phyloP scores from a whole-genome alignment of 2,329 filamentous ascomycete genomes.

The Beauveria scarabaeidicola region DNA sequence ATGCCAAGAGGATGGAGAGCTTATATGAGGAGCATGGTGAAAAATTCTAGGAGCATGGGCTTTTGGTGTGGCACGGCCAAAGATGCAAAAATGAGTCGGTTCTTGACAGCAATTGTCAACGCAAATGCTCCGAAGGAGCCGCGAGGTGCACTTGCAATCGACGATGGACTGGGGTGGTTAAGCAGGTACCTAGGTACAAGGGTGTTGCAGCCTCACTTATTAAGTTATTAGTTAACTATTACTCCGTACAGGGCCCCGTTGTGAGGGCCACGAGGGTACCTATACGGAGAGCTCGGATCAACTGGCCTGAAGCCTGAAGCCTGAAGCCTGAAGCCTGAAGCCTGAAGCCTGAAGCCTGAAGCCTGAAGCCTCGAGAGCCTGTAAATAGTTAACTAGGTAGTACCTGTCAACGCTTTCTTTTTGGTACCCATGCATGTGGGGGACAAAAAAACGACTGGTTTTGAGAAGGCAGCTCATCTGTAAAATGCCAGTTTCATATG shows the following conservation, averaged over 20 bases:
- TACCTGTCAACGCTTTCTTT: not conserved
- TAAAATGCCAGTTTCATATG: too few relatives aligned
- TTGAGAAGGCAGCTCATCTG: too few relatives aligned
- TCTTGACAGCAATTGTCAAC: not conserved
- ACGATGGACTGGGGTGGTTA: not conserved
- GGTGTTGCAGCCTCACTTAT: not conserved
- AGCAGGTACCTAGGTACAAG: not conserved
- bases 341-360: too few relatives aligned
- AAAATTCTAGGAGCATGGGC: not conserved
- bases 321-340: too few relatives aligned
- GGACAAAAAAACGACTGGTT: too few relatives aligned
- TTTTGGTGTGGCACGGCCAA: not conserved
- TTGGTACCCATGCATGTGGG: too few relatives aligned
- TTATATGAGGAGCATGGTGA: slow-evolving; percentile 1
- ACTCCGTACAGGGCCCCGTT: not conserved
- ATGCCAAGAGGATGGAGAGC: not conserved
- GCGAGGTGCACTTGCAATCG: slow-evolving; percentile 2
- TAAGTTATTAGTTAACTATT: too few relatives aligned
- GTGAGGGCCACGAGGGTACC: too few relatives aligned
- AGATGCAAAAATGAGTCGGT: not conserved
- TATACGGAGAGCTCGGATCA: not conserved
- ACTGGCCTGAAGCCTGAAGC: not conserved
- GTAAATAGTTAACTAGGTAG: too few relatives aligned
- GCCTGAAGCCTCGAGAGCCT: not conserved
- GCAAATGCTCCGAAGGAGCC: slow-evolving; percentile 9